These are phyloP conservation scores for Eucalyptus sp. DNA, from an alignment of 345 rosid genomes.

Conservation along the genomic window DNA sequence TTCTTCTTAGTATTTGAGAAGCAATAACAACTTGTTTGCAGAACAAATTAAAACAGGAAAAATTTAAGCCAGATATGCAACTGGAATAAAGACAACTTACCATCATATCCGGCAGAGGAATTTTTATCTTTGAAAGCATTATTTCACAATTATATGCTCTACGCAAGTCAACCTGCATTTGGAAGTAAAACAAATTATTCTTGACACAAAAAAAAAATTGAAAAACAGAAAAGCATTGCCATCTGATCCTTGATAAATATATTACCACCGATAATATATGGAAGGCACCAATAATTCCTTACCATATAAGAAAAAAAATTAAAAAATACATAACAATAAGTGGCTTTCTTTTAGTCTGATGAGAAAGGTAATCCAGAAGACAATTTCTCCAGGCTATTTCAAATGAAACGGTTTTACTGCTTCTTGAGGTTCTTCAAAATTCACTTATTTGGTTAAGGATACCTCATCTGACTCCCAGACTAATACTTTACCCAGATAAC, in stretches of 20 bases:
- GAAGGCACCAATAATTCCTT: neutral
- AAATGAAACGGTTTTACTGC: neutral
- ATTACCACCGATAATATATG: neutral
- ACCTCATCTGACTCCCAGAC: neutral
- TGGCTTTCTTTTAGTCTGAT: neutral
- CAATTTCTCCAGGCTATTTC: neutral
- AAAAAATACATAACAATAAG: neutral
- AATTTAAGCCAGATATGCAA: neutral
- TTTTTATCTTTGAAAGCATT: slow-evolving; percentile 91
- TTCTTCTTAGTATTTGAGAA: neutral
- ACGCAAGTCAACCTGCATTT: slow-evolving; percentile 77
- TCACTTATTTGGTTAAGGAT: neutral
- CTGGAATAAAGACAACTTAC: slow-evolving; percentile 43
- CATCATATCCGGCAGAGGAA: slow-evolving; percentile 90
- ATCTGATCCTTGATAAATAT: neutral
- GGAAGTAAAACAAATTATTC: slow-evolving; percentile 2
- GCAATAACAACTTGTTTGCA: neutral
- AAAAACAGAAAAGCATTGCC: neutral
- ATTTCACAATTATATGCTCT: slow-evolving; percentile 98
- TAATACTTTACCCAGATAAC: neutral
- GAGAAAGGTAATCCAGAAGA: neutral
- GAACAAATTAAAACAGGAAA: neutral
- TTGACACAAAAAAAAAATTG: neutral
- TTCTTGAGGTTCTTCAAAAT: neutral
- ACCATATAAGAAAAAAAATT: neutral